phyloP scores from a whole-genome alignment of 176 grass and related monocot genomes.

The Urochloa ruziziensis region DNA sequence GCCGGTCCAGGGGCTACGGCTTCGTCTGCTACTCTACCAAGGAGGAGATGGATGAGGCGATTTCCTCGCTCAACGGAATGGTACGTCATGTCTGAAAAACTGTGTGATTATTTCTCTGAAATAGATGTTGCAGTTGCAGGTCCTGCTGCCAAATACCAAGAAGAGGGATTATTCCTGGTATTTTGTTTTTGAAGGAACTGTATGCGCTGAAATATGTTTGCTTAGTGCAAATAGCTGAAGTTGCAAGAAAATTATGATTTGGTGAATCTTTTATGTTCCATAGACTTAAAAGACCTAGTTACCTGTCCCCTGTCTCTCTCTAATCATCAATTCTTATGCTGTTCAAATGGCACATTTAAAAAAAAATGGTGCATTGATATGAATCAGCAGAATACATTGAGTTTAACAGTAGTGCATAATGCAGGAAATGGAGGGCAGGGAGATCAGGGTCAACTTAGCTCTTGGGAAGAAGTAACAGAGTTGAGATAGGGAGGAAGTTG shows the following conservation, averaged over 20 bases:
- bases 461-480: conserved; percentile 51
- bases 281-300: not conserved
- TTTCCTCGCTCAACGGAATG: conserved; percentile 67
- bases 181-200: not conserved
- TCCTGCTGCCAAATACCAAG: not conserved
- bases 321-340: not conserved
- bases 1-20: conserved; percentile 75
- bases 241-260: not conserved
- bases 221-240: not conserved
- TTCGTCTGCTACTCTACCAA: conserved; percentile 83
- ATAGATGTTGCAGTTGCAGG: not conserved
- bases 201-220: not conserved
- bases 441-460: conserved; percentile 71
- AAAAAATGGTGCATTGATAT: not conserved
- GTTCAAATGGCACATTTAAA: not conserved
- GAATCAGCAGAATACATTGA: not conserved
- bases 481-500: not conserved
- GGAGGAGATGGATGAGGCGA: conserved; percentile 86
- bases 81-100: conserved; percentile 27
- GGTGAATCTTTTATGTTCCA: not conserved
- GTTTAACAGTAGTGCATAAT: not conserved
- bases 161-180: not conserved
- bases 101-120: not conserved
- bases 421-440: conserved; percentile 83
- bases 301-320: not conserved